phyloP scores from a whole-genome alignment of 106 monocot species.

The Xerophyta viscosa region DNA sequence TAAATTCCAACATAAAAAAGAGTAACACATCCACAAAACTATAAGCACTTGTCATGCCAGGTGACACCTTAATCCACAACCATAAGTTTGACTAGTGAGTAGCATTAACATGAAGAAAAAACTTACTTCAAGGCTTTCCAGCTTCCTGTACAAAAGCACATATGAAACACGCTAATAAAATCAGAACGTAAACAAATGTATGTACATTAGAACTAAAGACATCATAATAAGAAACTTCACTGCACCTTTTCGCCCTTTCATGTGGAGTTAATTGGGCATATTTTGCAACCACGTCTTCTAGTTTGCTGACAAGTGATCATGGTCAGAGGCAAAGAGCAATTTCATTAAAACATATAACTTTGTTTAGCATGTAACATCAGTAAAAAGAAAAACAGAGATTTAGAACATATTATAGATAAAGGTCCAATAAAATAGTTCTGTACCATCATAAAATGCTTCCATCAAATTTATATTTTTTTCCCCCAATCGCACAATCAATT shows the following conservation, averaged over 20 bases:
- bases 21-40: neutral
- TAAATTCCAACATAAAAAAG: slow-evolving; percentile 15
- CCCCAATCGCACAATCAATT: too few species aligned
- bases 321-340: too few species aligned
- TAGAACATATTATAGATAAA: too few species aligned
- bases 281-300: slow-evolving; percentile 72
- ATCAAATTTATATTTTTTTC: too few species aligned
- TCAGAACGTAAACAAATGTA: neutral
- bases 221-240: too few species aligned
- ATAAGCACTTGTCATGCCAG: neutral
- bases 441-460: too few species aligned
- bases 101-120: neutral
- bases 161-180: neutral
- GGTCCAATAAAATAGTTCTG: too few species aligned
- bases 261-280: slow-evolving; percentile 81
- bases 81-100: neutral
- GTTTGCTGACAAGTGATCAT: slow-evolving; percentile 37
- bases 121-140: slow-evolving; percentile 91
- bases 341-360: too few species aligned
- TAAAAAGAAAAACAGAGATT: too few species aligned
- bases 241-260: slow-evolving; percentile 79
- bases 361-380: neutral
- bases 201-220: too few species aligned
- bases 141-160: slow-evolving; percentile 48
- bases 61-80: neutral